phyloP scores from a whole-genome alignment of 1,284 basidiomycete genomes.

The Sporisorium sorghi region DNA sequence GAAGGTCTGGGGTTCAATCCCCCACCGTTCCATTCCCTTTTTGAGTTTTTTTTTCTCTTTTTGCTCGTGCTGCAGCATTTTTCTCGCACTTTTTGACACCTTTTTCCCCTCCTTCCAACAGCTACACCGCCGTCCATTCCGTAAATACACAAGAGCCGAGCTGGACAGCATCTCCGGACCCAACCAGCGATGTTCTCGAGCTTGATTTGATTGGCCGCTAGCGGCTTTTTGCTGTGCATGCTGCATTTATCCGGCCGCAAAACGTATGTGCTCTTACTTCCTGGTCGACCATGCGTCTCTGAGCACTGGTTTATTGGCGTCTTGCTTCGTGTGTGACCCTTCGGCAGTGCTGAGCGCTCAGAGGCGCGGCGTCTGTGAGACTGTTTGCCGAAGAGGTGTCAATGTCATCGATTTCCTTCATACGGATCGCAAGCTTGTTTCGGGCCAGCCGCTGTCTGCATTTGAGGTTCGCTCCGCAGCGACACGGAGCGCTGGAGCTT shows the following conservation, averaged over 20 bases:
- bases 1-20: conserved; percentile 55
- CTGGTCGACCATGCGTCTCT: not conserved
- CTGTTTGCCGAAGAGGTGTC: too few relatives aligned
- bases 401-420: too few relatives aligned
- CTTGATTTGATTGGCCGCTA: too few relatives aligned
- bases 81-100: conserved; percentile 8
- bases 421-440: too few relatives aligned
- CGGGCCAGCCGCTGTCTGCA: too few relatives aligned
- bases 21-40: conserved; percentile 38
- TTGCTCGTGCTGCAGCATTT: too few relatives aligned
- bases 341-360: not conserved
- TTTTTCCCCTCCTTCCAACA: not conserved
- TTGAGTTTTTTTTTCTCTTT: conserved; percentile 8
- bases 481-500: not conserved
- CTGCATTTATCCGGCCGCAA: too few relatives aligned
- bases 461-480: not conserved
- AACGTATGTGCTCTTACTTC: not conserved
- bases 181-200: too few relatives aligned
- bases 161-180: too few relatives aligned
- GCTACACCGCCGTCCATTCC: too few relatives aligned
- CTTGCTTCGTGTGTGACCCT: not conserved
- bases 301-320: not conserved
- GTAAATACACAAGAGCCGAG: too few relatives aligned
- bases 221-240: too few relatives aligned
- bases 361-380: not conserved